Base-by-base conservation (phyloP, 2,329 filamentous ascomycete genomes). In the Nemania diffusa region DNA sequence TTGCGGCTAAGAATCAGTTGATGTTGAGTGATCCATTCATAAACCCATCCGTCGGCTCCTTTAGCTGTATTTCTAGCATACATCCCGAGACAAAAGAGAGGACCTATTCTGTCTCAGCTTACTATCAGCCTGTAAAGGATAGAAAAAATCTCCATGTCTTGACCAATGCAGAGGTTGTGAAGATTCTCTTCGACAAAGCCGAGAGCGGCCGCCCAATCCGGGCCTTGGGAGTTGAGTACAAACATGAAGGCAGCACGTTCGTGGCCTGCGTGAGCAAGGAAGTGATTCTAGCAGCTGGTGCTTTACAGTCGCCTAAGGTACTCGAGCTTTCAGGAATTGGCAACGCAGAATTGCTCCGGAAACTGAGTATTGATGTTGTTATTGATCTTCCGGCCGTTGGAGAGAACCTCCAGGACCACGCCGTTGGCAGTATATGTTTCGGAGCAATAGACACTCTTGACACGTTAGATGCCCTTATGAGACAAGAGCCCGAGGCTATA, bases 241-340 rank as follows among this genome's bases (percentile, higher is more conserved):
- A 60, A 24, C 34, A 46, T 5, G 11, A 65, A 11, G 62, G 62
- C 1, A 22, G 27, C 1, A 37, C 42, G 2, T 46, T 40, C 15
- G 52, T 17, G 2, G 64, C 44, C 15, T 34, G 3, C 8, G 34
- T 50, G 13, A 24, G 24, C 3, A 72, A 70, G 20, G 71, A 73
- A 40, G 67, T 73, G 4, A 69, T 73, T 48, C n/a, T 72, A 13
- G 59, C 68, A 17, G 72, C 69, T 0, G 72, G 71, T 9, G 69
- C 59, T 20, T 29, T 73, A 0, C 62, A 71, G 13, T 61, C 66
- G 0, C 71, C 71, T 3, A 71, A 80, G 34, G 56, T 84, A 0
- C 74, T 84, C 0, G 78, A 83, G 64, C 72, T 80, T 0, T 82
- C 80, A 8, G 81, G 82, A 7, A 58, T 75, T 3, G 73, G 73